These are phyloP conservation scores for Mollisiaceae sp. DNA, from an alignment of 2,329 filamentous ascomycete species.

Conservation along the genomic window DNA sequence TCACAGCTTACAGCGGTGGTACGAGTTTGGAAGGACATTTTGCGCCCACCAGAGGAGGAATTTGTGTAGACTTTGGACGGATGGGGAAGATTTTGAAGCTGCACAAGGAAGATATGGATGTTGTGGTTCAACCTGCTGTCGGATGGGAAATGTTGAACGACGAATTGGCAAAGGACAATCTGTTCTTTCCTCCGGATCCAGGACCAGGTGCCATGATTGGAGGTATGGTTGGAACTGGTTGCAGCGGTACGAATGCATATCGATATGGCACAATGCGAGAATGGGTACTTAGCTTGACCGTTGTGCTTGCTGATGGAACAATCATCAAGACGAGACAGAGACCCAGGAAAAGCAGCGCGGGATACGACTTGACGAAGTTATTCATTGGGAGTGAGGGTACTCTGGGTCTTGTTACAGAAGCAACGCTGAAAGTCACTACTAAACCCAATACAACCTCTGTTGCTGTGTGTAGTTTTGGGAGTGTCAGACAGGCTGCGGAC, in stretches of 20 bases:
- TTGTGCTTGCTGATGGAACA: constrained; percentile 89
- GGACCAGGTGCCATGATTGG: constrained; percentile 93
- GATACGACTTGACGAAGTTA: constrained; percentile 87
- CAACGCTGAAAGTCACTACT: constrained; percentile 83
- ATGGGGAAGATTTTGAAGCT: constrained; percentile 83
- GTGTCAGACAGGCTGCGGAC: constrained; percentile 47
- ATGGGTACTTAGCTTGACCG: constrained; percentile 86
- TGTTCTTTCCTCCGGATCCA: constrained; percentile 93
- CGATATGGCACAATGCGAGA: constrained; percentile 94
- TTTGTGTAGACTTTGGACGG: constrained; percentile 83
- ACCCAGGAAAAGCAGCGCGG: constrained; percentile 86
- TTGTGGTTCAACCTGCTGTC: constrained; percentile 79
- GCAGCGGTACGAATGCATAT: constrained; percentile 85
- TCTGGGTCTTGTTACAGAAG: constrained; percentile 88
- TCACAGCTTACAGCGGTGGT: constrained; percentile 85
- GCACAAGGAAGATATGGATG: constrained; percentile 78
- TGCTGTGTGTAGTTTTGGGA: constrained; percentile 71
- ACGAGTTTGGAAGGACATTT: constrained; percentile 92
- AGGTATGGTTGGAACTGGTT: constrained; percentile 79
- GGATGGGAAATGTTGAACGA: constrained; percentile 90
- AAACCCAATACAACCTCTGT: constrained; percentile 81
- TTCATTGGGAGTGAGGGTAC: constrained; percentile 94
- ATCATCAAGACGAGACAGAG: constrained; percentile 88
- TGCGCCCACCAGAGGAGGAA: constrained; percentile 78
- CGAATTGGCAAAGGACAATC: constrained; percentile 69